Percentiles rank a stretch among this genome's conserved stretches.
phyloP scores from a whole-genome alignment of 2,329 filamentous ascomycete species.

The Rhynchosporium agropyri region DNA sequence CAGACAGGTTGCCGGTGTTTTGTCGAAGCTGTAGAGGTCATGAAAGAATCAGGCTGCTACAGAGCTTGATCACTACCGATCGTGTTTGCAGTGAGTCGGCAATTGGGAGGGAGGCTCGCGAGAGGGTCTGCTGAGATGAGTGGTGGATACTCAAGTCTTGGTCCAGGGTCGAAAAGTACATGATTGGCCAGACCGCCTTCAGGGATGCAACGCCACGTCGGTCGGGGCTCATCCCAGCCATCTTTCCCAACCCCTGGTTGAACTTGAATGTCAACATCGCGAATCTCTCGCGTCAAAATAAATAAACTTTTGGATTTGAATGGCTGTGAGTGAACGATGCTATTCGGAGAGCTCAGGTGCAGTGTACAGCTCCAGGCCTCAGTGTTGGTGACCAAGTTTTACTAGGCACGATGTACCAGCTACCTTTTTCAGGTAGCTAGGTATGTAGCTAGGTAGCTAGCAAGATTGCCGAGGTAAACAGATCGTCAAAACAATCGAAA shows the following conservation, averaged over 20 bases:
- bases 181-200: neutral
- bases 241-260: conserved; percentile 1
- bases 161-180: too few species aligned
- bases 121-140: neutral
- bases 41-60: neutral
- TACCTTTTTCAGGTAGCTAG: too few species aligned
- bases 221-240: conserved; percentile 7
- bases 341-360: neutral
- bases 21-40: neutral
- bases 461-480: neutral
- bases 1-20: conserved; percentile 5
- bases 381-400: neutral
- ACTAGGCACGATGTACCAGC: too few species aligned
- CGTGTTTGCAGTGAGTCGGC: conserved; percentile 3
- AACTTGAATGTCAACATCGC: conserved; percentile 8
- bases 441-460: too few species aligned
- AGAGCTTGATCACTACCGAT: neutral
- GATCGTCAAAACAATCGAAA: conserved; percentile 12
- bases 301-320: neutral
- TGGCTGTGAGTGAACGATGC: conserved; percentile 3
- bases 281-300: neutral
- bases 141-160: neutral
- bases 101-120: too few species aligned
- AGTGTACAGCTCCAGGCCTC: neutral
- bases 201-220: conserved; percentile 9